Conservation (phyloP, 305 asterid species). For the Fraxinus latifolia region DNA sequence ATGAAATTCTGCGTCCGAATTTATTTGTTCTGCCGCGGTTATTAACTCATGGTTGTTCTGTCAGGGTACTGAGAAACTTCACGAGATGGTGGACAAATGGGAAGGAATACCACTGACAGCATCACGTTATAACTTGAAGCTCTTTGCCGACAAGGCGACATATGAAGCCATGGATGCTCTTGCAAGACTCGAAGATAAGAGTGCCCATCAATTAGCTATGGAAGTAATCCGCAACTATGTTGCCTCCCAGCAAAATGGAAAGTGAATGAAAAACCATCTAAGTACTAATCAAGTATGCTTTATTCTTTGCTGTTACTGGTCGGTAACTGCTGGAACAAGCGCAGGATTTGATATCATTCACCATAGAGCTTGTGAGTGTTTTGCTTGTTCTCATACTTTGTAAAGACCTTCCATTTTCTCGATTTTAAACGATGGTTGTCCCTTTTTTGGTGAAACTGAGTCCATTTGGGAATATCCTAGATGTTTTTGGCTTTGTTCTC, state of each 20-base stretch:
- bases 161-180: conserved; percentile 65
- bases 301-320: conserved; percentile 24
- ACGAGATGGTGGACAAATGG: conserved; percentile 75
- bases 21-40: neutral
- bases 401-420: conserved; percentile 14
- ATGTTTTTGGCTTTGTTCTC: neutral
- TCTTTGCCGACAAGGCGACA: conserved; percentile 78
- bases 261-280: conserved; percentile 26
- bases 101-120: conserved; percentile 61
- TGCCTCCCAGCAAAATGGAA: conserved; percentile 62
- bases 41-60: neutral
- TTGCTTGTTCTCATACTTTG: conserved; percentile 11
- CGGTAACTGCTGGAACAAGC: conserved; percentile 25
- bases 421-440: neutral
- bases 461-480: neutral
- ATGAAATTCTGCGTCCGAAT: neutral
- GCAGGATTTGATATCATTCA: neutral
- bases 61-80: conserved; percentile 79
- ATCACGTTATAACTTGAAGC: conserved; percentile 66
- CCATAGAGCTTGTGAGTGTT: conserved; percentile 16
- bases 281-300: neutral
- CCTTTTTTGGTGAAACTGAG: neutral
- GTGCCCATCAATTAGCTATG: conserved; percentile 79
- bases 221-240: conserved; percentile 77
- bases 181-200: conserved; percentile 63